phyloP scores from a whole-genome alignment of 345 rosid genomes.

The Anacardium occidentale region DNA sequence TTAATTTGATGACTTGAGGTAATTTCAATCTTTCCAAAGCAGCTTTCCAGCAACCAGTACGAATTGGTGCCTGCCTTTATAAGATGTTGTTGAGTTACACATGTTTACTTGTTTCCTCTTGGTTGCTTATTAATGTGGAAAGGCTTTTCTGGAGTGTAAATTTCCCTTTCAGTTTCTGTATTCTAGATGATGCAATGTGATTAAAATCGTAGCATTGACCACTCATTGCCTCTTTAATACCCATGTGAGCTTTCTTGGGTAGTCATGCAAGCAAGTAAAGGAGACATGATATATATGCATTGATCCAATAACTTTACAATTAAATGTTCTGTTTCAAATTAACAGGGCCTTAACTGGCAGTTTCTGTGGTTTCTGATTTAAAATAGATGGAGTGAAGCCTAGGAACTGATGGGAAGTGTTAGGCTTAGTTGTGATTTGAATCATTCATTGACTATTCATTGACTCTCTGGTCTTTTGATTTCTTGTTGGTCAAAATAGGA shows the following conservation, averaged over 20 bases:
- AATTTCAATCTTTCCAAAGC: not conserved
- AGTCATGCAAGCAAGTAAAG: not conserved
- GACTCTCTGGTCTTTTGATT: conserved; percentile 5
- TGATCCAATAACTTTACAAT: not conserved
- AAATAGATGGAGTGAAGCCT: not conserved
- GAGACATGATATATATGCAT: not conserved
- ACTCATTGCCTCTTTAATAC: conserved; percentile 3
- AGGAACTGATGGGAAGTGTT: not conserved
- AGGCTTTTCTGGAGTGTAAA: not conserved
- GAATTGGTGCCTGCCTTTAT: not conserved
- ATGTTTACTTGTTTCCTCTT: not conserved
- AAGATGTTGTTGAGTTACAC: not conserved
- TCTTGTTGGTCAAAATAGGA: not conserved
- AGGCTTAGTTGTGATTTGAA: not conserved
- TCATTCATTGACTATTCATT: not conserved
- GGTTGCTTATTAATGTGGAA: not conserved
- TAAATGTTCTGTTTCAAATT: not conserved
- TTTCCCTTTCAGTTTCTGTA: not conserved
- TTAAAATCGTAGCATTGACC: not conserved
- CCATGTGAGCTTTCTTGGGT: not conserved
- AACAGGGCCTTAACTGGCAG: not conserved
- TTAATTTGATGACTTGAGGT: not conserved
- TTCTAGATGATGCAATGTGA: not conserved
- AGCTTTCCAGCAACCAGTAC: not conserved
- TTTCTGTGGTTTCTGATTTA: not conserved